Evolutionary conservation across 2,329 filamentous ascomycete genomes (phyloP), one percentile per base, ranked within the genome.

Genomic region (Sporothrix dimorphospora): DNA sequence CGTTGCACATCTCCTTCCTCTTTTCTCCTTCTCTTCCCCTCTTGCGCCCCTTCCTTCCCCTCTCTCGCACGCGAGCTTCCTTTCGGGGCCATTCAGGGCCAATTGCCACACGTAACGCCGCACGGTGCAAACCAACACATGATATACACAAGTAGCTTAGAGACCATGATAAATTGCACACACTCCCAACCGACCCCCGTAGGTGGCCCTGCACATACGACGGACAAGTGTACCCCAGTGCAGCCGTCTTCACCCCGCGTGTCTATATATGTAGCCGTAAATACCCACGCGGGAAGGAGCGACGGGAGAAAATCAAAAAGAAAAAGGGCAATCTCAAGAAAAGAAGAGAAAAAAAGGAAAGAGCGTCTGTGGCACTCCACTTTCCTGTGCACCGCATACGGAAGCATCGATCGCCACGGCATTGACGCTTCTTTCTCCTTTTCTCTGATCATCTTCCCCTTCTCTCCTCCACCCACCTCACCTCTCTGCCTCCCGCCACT

Each of bases 201-300:
- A 12, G n/a, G 14, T 27, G n/a, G 49, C 9, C n/a, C 2, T 53
- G 49, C 21, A 14, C 49, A 19, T 5, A 47, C 16, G 47, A 16
- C 19, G 8, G n/a, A n/a, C 19, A n/a, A 14, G n/a, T 19, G 7
- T 55, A 19, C 12, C 24, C 24, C 51, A 55, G 51, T 49, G n/a
- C 47, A 3, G 11, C 38, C 24, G 16, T 49, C 9, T 7, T 16
- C 14, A 21, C 42, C 63, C 63, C 21, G 63, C 63, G 42, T 30
- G 42, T 66, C 63, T 66, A 66, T 66, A 49, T 66, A 66, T 47
- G 40, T 63, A 45, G 42, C 7, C 40, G 63, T 49, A 49, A 47
- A 49, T 49, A 66, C 63, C 63, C 63, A 49, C 63, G 24, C 42
- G 42, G 63, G 42, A 66, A 66, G 63, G 63, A 66, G 63, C 40